Evolutionary conservation across 1,284 basidiomycete species (phyloP).

Genomic region (Neonothopanus nambi): DNA sequence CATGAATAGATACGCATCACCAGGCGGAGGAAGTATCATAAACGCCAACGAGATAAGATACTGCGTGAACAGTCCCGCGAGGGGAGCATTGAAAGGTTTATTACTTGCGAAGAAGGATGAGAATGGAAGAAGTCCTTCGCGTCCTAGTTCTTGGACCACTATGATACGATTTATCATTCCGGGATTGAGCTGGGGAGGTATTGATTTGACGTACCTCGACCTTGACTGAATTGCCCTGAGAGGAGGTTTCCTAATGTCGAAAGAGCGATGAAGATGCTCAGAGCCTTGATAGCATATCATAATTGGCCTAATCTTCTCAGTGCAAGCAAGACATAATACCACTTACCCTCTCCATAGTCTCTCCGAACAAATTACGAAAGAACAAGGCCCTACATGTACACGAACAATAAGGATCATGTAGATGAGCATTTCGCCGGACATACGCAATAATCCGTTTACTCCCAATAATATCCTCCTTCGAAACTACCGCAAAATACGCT

Average conservation of each 20-base stretch:
- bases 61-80: conserved; percentile 31
- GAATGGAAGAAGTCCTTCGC: conserved; percentile 38
- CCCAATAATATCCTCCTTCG: conserved; percentile 62
- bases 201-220: conserved; percentile 46
- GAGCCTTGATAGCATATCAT: conserved; percentile 34
- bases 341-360: conserved; percentile 52
- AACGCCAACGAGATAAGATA: conserved; percentile 7
- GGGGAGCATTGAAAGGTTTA: conserved; percentile 37
- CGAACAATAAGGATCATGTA: not conserved
- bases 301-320: no score
- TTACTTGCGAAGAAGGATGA: conserved; percentile 38
- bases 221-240: conserved; percentile 61
- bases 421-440: conserved; percentile 30
- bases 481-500: conserved; percentile 69
- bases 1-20: conserved; percentile 14
- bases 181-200: no score
- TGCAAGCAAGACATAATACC: not conserved
- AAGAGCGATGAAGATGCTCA: conserved; percentile 62
- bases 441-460: conserved; percentile 65
- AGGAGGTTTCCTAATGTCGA: conserved; percentile 65
- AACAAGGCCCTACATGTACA: conserved; percentile 51
- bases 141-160: conserved; percentile 39
- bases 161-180: no score
- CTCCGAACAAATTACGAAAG: conserved; percentile 68
- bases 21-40: conserved; percentile 5